These are phyloP conservation scores for Kuraishia floccosa DNA, from an alignment of 805 yeast species.

Conservation along the genomic window DNA sequence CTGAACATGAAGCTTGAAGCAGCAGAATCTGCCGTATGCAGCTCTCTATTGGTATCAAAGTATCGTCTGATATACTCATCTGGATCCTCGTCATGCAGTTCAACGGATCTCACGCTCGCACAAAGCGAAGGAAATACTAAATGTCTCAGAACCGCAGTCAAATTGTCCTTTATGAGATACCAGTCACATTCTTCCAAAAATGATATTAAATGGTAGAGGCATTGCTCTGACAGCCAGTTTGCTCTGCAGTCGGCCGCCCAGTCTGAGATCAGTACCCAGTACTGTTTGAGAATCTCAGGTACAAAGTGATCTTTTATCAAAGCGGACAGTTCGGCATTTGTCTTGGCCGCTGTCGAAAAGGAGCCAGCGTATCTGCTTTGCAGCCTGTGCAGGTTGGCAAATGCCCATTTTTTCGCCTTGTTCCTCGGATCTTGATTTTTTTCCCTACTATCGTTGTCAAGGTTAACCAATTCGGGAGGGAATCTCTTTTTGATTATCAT, in stretches of 20 bases:
- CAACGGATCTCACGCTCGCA: slow-evolving; percentile 56
- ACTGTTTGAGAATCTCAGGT: slow-evolving; percentile 56
- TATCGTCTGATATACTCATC: slow-evolving; percentile 73
- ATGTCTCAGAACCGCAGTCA: slow-evolving; percentile 52
- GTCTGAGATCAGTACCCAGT: slow-evolving; percentile 48
- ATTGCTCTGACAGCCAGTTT: slow-evolving; percentile 54
- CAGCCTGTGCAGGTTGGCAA: slow-evolving; percentile 60
- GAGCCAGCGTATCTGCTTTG: slow-evolving; percentile 53
- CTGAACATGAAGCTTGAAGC: slow-evolving; percentile 33
- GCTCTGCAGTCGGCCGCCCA: slow-evolving; percentile 44
- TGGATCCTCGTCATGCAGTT: slow-evolving; percentile 77
- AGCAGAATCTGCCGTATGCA: slow-evolving; percentile 37
- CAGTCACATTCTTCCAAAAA: slow-evolving; percentile 59
- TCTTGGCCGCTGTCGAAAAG: slow-evolving; percentile 3
- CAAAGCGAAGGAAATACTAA: slow-evolving; percentile 70
- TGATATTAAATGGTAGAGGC: slow-evolving; percentile 46
- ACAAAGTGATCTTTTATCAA: slow-evolving; percentile 24
- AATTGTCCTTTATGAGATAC: slow-evolving; percentile 53
- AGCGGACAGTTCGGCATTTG: not conserved
- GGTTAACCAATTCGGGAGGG: slow-evolving; percentile 32
- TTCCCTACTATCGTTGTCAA: slow-evolving; percentile 28
- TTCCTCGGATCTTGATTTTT: slow-evolving; percentile 38
- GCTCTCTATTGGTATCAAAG: slow-evolving; percentile 43
- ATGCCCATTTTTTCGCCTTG: slow-evolving; percentile 78
- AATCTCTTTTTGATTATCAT: slow-evolving; percentile 41